These are phyloP conservation scores for Cladosporium sp. DNA, from an alignment of 2,329 filamentous ascomycete genomes.

Conservation along the genomic window DNA sequence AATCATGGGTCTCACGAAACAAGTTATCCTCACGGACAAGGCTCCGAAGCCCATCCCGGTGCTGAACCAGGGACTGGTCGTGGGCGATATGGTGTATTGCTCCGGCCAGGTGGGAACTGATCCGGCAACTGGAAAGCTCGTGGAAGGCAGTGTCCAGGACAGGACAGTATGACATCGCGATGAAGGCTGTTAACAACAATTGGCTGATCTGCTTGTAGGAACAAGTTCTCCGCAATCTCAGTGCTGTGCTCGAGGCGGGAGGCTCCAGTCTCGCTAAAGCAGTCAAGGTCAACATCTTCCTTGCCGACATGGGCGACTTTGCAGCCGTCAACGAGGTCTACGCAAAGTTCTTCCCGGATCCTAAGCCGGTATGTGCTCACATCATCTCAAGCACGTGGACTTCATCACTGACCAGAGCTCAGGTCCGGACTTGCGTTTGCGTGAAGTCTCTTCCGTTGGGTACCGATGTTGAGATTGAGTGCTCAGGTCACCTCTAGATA, in stretches of 20 bases:
- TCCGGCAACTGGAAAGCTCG: conserved; percentile 47
- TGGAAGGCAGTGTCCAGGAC: conserved; percentile 52
- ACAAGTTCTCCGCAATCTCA: conserved; percentile 54
- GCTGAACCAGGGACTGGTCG: conserved; percentile 29
- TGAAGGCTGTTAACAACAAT: neutral
- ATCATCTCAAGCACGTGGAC: neutral
- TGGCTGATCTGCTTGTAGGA: conserved; percentile 27
- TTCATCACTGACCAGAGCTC: neutral
- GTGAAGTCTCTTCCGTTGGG: conserved; percentile 46
- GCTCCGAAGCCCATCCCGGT: conserved; percentile 20
- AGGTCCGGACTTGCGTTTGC: conserved; percentile 38
- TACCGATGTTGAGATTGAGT: conserved; percentile 51
- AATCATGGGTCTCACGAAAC: conserved; percentile 19
- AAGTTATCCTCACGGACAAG: conserved; percentile 24
- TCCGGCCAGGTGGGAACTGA: conserved; percentile 58
- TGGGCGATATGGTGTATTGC: conserved; percentile 63
- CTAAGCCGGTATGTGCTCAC: conserved; percentile 22
- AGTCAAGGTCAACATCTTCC: conserved; percentile 62
- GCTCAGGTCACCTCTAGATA: conserved; percentile 16
- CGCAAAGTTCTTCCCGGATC: conserved; percentile 26
- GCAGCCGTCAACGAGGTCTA: conserved; percentile 53
- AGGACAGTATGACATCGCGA: conserved; percentile 39
- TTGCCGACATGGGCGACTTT: conserved; percentile 61
- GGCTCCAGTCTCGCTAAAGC: conserved; percentile 55
- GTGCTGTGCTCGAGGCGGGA: conserved; percentile 53